Evolutionary conservation across 2,329 filamentous ascomycete genomes (phyloP).

Genomic region (Cladosporium halotolerans): DNA sequence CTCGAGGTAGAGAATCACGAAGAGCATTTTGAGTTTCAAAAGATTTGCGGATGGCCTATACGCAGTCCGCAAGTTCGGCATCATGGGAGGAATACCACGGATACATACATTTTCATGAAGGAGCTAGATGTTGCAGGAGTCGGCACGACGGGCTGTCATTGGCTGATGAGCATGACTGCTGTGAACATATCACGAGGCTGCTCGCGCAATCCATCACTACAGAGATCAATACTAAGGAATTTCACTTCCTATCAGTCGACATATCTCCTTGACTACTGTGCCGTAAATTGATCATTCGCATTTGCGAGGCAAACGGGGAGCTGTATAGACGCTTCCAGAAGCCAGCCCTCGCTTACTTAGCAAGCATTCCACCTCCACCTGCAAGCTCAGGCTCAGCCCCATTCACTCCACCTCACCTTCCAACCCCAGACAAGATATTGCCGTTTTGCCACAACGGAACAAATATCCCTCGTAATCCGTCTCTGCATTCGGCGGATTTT

Average conservation of each 20-base stretch:
- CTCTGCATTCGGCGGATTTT: neutral
- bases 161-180: too few relatives aligned
- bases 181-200: too few relatives aligned
- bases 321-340: slow-evolving; percentile 11
- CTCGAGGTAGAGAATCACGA: neutral
- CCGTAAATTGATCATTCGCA: too few relatives aligned
- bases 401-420: neutral
- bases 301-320: too few relatives aligned
- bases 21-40: neutral
- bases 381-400: neutral
- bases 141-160: too few relatives aligned
- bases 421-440: neutral
- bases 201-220: too few relatives aligned
- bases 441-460: neutral
- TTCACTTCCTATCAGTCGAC: too few relatives aligned
- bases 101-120: neutral
- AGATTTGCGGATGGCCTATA: neutral
- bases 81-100: neutral
- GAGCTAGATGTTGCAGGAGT: neutral
- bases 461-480: neutral
- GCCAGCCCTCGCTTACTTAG: neutral
- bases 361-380: neutral
- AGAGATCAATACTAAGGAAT: too few relatives aligned
- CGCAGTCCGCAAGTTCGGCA: neutral
- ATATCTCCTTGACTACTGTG: too few relatives aligned